Base-by-base conservation (phyloP, 768 basidiomycete genomes). In the Lactifluus rugatus region DNA sequence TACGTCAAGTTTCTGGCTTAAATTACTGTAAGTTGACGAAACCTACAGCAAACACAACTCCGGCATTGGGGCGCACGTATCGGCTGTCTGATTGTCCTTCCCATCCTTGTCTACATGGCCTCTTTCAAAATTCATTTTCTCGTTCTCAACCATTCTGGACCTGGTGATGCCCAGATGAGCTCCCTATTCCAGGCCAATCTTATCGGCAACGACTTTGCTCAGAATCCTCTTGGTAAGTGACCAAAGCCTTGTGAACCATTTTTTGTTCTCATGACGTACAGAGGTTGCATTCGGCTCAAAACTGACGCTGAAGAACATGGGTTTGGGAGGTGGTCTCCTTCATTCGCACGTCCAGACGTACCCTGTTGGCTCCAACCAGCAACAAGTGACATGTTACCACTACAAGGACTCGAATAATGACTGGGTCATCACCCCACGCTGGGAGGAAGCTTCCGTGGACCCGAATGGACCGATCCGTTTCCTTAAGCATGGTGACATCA, bases 391-490 rank as follows among this genome's bases (percentile, higher is more conserved):
- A 0, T 99, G 96, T 72, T 99, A 98, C 70, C 96, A 99, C 74
- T 98, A 99, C 81, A 97, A 96, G 74, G 96, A 98, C 68, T 83
- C 85, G 48, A 99, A 99, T 78, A 99, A 99, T 74, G 78, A 97
- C 46, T 98, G 92, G 88, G 66, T 74, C 17, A 69, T 98, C 63
- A 75, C 85, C 2, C 93, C 92, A 6, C 76, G 75, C 1, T 97
- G 95, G 96, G 81, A 87, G 34, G 82, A 87, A 59, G 75, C 81
- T 0, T 67, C 70, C 1, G 81, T 86, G 66, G 78, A 91, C 65
- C 81, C 81, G 4, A 79, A 87, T 52, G 82, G 78, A 51, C 79
- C 80, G 5, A 71, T 97, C 52, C 76, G 76, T 45, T 97, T 75
- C 76, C 75, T 98, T 59, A 70, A 80, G 52, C 71, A 95, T 69